phyloP scores from a whole-genome alignment of 2,329 filamentous ascomycete species.

The Dothideomycetes sp. region DNA sequence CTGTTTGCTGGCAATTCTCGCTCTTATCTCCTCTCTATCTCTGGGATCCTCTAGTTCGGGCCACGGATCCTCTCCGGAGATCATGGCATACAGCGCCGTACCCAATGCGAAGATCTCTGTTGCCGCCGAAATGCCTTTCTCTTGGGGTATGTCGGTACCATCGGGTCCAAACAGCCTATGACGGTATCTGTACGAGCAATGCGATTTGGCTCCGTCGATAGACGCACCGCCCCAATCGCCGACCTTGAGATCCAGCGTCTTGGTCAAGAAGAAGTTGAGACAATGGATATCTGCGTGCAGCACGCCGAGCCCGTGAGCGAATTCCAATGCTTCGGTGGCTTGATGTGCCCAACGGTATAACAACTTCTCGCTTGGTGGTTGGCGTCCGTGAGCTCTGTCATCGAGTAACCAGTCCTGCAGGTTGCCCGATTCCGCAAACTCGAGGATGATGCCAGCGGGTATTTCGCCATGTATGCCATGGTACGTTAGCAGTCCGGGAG shows the following conservation, averaged over 20 bases:
- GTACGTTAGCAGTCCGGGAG: slow-evolving; percentile 9
- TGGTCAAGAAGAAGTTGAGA: slow-evolving; percentile 13
- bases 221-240: slow-evolving; percentile 15
- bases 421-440: slow-evolving; percentile 6
- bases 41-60: not conserved
- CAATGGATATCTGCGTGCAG: slow-evolving; percentile 12
- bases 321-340: slow-evolving; percentile 10
- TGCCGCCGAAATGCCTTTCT: not conserved
- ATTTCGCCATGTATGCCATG: slow-evolving; percentile 8
- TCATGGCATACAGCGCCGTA: not conserved
- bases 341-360: slow-evolving; percentile 9
- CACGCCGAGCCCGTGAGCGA: slow-evolving; percentile 6
- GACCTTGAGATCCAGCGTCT: slow-evolving; percentile 12
- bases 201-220: slow-evolving; percentile 8
- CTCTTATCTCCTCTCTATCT: slow-evolving; percentile 1
- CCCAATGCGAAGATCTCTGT: slow-evolving; percentile 4
- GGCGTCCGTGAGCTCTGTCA: not conserved
- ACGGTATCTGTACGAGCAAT: not conserved
- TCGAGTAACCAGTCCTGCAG: slow-evolving; percentile 2
- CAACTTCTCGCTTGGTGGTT: not conserved
- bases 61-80: slow-evolving; percentile 1
- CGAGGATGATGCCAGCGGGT: slow-evolving; percentile 7
- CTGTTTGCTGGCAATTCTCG: not conserved
- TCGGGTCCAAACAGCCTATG: not conserved
- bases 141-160: not conserved